A percentile compares a stretch with the other conserved stretches of the same genome.
Evolutionary conservation across 345 rosid genomes (phyloP).

Genomic region (Punica granatum): DNA sequence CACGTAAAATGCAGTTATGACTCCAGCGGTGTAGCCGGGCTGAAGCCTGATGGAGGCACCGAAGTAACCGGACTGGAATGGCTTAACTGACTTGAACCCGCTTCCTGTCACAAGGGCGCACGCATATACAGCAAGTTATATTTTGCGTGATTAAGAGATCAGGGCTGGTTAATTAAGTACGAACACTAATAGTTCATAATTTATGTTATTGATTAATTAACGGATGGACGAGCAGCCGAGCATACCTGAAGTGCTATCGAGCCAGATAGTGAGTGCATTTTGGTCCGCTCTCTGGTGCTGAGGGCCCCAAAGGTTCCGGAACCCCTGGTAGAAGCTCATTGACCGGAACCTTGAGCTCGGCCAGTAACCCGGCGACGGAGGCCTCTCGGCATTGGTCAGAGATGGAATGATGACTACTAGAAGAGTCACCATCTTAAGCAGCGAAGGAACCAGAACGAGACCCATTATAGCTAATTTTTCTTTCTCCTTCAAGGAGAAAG

Average conservation of each 20-base stretch:
- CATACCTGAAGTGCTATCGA: slow-evolving; percentile 72
- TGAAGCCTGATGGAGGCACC: slow-evolving; percentile 85
- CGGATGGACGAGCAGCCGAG: background rate
- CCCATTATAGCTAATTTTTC: background rate
- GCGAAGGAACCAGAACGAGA: slow-evolving; percentile 14
- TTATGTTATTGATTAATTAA: background rate
- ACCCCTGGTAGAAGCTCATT: slow-evolving; percentile 59
- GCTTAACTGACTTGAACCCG: slow-evolving; percentile 83
- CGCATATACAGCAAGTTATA: background rate
- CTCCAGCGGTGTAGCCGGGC: slow-evolving; percentile 94
- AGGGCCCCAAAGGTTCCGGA: slow-evolving; percentile 90
- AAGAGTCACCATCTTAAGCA: slow-evolving; percentile 18
- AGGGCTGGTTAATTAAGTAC: background rate
- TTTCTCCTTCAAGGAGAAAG: background rate
- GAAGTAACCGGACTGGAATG: slow-evolving; percentile 89
- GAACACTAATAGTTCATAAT: background rate
- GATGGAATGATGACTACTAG: slow-evolving; percentile 27
- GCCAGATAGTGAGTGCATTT: slow-evolving; percentile 76
- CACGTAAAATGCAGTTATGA: slow-evolving; percentile 87
- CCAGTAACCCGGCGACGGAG: slow-evolving; percentile 92
- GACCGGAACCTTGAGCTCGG: slow-evolving; percentile 76
- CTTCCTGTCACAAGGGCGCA: slow-evolving; percentile 39
- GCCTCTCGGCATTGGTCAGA: slow-evolving; percentile 48
- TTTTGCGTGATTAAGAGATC: background rate
- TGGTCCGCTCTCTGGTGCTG: slow-evolving; percentile 64